phyloP scores from a whole-genome alignment of 2,329 filamentous ascomycete genomes.

The Colletotrichum coccodes region DNA sequence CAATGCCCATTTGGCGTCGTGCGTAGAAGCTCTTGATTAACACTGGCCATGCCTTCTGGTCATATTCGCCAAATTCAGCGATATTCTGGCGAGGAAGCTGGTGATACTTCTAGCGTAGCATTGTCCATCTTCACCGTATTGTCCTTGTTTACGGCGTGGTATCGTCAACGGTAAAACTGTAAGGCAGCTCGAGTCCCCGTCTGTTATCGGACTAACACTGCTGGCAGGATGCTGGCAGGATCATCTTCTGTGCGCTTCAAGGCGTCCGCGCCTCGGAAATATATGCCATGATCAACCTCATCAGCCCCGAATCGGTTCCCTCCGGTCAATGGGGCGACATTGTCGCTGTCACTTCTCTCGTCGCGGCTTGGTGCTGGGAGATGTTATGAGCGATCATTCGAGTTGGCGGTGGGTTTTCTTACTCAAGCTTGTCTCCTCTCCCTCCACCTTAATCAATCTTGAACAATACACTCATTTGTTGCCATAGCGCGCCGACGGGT shows the following conservation, averaged over 20 bases:
- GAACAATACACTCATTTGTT: background rate
- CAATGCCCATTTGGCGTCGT: background rate
- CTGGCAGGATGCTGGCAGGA: constrained; percentile 40
- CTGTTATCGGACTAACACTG: background rate
- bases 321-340: constrained; percentile 43
- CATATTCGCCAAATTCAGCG: constrained; percentile 55
- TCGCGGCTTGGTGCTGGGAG: constrained; percentile 55
- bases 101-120: constrained; percentile 45
- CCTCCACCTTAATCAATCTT: background rate
- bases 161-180: constrained; percentile 45
- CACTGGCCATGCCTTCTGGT: constrained; percentile 47
- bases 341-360: constrained; percentile 46
- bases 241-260: constrained; percentile 50
- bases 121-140: constrained; percentile 52
- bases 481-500: constrained; percentile 42
- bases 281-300: constrained; percentile 52
- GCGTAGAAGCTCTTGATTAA: background rate
- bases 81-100: constrained; percentile 53
- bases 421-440: constrained; percentile 49
- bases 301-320: constrained; percentile 47
- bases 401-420: constrained; percentile 60
- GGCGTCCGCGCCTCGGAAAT: constrained; percentile 59
- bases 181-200: constrained; percentile 3
- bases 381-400: constrained; percentile 49
- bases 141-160: constrained; percentile 51